Conservation (phyloP, 1,139 yeast genomes). For the Magnusiomyces suaveolens region DNA sequence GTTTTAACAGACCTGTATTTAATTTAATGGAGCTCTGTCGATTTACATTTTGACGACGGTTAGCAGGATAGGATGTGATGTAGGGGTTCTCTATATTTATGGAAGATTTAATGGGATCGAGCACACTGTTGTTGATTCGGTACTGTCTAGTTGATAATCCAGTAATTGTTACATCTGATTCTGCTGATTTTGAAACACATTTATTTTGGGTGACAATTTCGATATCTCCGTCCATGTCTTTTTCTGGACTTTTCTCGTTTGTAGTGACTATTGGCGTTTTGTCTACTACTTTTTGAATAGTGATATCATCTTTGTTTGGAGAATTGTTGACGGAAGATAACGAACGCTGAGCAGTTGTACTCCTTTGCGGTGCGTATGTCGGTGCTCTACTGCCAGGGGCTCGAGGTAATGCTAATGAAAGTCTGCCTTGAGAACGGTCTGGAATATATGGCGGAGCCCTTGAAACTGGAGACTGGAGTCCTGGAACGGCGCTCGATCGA, state of each 20-base stretch:
- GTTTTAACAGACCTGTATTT: background rate
- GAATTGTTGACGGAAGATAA: background rate
- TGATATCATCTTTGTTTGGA: background rate
- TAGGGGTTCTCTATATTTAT: background rate
- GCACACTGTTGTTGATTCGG: background rate
- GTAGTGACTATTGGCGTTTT: background rate
- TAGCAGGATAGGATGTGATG: background rate
- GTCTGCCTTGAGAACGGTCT: background rate
- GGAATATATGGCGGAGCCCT: background rate
- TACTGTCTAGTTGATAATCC: background rate
- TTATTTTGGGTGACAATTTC: background rate
- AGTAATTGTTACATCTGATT: background rate
- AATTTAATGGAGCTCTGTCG: background rate
- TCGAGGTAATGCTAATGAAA: background rate
- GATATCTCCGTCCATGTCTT: background rate
- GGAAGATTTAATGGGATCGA: background rate
- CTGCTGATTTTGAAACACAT: background rate
- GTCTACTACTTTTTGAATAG: background rate
- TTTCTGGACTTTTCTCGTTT: background rate
- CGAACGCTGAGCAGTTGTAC: background rate
- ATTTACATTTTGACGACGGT: background rate
- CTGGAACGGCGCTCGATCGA: background rate
- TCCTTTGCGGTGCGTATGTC: background rate
- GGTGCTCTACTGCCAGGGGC: background rate
- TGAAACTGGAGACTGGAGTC: background rate